Base-by-base conservation (phyloP, 2,329 filamentous ascomycete species). In the Fusarium hostae region DNA sequence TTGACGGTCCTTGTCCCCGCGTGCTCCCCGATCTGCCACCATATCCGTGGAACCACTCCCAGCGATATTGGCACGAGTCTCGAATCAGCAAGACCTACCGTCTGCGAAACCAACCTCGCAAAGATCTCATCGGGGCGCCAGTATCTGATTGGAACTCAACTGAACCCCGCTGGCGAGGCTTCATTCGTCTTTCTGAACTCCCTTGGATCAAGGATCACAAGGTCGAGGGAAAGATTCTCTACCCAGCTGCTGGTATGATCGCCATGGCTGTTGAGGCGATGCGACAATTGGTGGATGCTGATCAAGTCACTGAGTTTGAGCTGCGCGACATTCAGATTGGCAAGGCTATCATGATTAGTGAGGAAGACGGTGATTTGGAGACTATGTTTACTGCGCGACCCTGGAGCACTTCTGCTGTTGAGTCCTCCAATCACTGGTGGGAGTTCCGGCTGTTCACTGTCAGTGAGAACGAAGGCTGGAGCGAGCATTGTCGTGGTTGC, bases 161-260 rank as follows among this genome's bases (percentile, higher is more conserved):
- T 10, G 40, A 57, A 18, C 40, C 54, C 22, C 40, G 54, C 9
- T 57, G 54, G 54, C 22, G 54, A 34, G 43, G 34, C 20, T 48
- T 37, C 34, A 48, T 58, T 20, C 41, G 55, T 18, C 22, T 39
- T 4, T 48, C 34, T 3, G 55, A 58, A 15, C 43, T 39, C 16
- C 55, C 55, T 4, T 58, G 55, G 55, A 37, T 58, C 18, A 44
- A 45, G 30, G 54, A 56, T 35, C 54, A 57, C 22, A 44, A 57
- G 11, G 40, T 57, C 2, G 40, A 44, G 22, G 40, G 40, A 11
- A 44, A 44, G 40, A 57, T 57, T 13, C 40, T 57, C 18, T 57
- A 44, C 22, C 54, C 54, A 6, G 54, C 40, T n/a, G 54, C 40
- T 28, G 54, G 54, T 6, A 44, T 44, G 40, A 44, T 57, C 24